phyloP scores from a whole-genome alignment of 805 yeast species.

The Suhomyces kilbournensis region DNA sequence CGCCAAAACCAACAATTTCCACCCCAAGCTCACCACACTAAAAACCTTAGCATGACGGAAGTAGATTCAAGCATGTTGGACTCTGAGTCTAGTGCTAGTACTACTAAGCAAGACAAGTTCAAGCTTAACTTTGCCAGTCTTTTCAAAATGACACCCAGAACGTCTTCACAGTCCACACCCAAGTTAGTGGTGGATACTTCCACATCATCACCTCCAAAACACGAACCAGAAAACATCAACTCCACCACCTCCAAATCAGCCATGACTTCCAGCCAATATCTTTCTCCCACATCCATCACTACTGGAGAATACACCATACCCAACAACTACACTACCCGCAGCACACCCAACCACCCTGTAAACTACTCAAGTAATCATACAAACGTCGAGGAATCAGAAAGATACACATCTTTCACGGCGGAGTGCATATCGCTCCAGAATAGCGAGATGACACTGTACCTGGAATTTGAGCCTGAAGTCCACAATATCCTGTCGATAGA shows the following conservation, averaged over 20 bases:
- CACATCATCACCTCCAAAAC: neutral
- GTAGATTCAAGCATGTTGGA: neutral
- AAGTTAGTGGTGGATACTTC: constrained; percentile 1
- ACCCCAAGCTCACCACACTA: neutral
- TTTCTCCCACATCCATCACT: constrained; percentile 5
- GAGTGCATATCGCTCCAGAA: constrained; percentile 38
- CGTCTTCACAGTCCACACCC: neutral
- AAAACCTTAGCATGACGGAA: neutral
- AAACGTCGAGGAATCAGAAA: constrained; percentile 9
- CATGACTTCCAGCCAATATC: neutral
- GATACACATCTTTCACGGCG: constrained; percentile 30
- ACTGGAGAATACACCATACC: constrained; percentile 7
- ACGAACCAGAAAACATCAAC: neutral
- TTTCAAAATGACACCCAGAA: constrained; percentile 8
- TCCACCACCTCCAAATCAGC: neutral
- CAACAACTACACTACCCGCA: neutral
- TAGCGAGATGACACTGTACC: constrained; percentile 33
- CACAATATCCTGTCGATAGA: neutral
- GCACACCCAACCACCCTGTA: neutral
- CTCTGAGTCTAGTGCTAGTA: neutral
- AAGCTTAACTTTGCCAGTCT: constrained; percentile 11
- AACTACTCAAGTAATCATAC: neutral
- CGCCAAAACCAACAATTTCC: neutral
- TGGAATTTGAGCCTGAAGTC: constrained; percentile 2
- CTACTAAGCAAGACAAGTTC: constrained; percentile 4